Base-by-base conservation (phyloP, 2,329 filamentous ascomycete genomes). In the Colletotrichum tanaceti region DNA sequence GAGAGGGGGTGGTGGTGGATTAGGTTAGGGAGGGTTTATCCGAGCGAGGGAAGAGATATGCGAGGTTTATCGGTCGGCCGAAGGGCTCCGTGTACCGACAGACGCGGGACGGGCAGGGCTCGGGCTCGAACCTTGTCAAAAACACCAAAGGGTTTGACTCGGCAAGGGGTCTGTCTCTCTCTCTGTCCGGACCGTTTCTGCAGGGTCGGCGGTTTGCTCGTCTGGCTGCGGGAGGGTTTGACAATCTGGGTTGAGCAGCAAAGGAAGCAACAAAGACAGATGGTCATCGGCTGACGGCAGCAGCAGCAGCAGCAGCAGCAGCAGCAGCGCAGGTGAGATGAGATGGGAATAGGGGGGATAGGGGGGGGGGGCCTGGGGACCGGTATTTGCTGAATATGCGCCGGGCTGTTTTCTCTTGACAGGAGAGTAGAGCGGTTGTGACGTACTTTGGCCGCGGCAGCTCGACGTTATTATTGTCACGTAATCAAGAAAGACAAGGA, bases 61-160 rank as follows among this genome's bases (percentile, higher is more conserved):
- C 54, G 49, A 57, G 35, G 46, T n/a, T 32, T 65, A 38, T 62
- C 54, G 61, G 59, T 28, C 59, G 59, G 32, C 55, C 39, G 59
- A 53, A 63, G 52, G 32, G 39, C 32, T 58, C 46, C 58, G 50
- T 50, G 20, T 4, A 55, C 52, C 52, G 52, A 32, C 10, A 28
- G 32, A 35, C n/a, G n/a, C 50, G 18, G 28, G 14, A 14, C 20
- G 53, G 50, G 50, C 50, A 32, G 24, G 49, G 58, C 7, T 41
- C 11, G 20, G 16, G 28, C 14, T 49, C 35, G 10, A 20, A 44
- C 49, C 62, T 55, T 68, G 65, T 62, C n/a, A 60, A 35, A 55
- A 52, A 55, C 49, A 49, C 65, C 57, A 61, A 44, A 43, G 46
- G 53, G 16, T 32, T 39, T 38, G 20, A 54, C 65, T 57, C 47